Base-by-base conservation (phyloP, 768 basidiomycete species). In the Suillus americanus region DNA sequence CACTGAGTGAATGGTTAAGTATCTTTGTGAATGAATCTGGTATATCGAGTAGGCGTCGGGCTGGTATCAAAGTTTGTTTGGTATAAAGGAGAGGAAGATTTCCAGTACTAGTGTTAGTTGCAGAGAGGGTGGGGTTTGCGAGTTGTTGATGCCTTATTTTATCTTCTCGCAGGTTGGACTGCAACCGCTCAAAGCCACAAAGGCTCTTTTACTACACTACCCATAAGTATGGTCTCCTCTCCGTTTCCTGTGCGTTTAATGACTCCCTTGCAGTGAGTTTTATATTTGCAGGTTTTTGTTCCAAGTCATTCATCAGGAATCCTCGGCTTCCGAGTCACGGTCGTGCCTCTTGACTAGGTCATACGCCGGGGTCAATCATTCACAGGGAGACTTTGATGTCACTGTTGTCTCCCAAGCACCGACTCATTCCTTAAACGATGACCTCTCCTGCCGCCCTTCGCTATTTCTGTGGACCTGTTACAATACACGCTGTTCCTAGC, bases 81-180 rank as follows among this genome's bases (percentile, higher is more conserved):
- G 40, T 60, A 30, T 41, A 28, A 40, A 18, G 23, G 20, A n/a
- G 30, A 57, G 33, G 14, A 35, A 54, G 61, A 28, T 37, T n/a
- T 51, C 37, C 12, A 55, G 61, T 20, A 25, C 23, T 48, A 48
- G n/a, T 40, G 56, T 59, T 16, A 37, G 37, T 56, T 54, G 53
- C 53, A 33, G 53, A 54, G 20, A 33, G 53, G 18, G 16, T 30
- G 51, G 40, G 54, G 54, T 18, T 51, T 28, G 25, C 23, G 23
- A 50, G 23, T 38, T 35, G 61, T 33, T 57, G 62, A 8, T 62
- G 53, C 38, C 61, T 57, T 62, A 38, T 62, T 62, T 62, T 62
- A 62, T 62, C 46, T 46, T 62, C 35, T 23, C n/a, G 54, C 20
- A 25, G 20, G 61, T 53, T 54, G 55, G n/a, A 57, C 55, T 57